These are phyloP conservation scores for Zangia roseola DNA, from an alignment of 768 basidiomycete species.

Conservation along the genomic window DNA sequence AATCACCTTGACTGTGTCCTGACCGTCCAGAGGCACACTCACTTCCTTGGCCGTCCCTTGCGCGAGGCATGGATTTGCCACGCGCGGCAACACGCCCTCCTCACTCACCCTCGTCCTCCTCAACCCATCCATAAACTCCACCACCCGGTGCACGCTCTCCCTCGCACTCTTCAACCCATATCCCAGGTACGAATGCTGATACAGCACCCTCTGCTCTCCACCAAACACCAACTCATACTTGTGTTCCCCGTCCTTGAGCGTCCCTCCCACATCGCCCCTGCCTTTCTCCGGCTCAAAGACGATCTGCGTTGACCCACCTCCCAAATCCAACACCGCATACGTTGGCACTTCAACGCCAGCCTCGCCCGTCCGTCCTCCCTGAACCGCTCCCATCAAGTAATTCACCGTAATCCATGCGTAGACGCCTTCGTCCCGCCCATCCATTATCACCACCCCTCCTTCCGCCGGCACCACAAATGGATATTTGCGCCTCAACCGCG, in stretches of 20 bases:
- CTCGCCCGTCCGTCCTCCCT: constrained; percentile 41
- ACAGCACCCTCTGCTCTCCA: constrained; percentile 68
- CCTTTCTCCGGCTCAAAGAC: constrained; percentile 85
- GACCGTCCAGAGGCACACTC: constrained; percentile 49
- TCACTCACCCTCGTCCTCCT: constrained; percentile 19
- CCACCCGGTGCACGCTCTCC: constrained; percentile 79
- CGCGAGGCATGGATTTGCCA: constrained; percentile 79
- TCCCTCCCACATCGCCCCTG: constrained; percentile 31
- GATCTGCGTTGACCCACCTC: constrained; percentile 96
- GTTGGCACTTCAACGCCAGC: constrained; percentile 42
- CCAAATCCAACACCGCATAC: constrained; percentile 93
- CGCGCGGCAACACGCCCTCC: constrained; percentile 3
- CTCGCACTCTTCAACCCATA: constrained; percentile 93
- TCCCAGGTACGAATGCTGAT: constrained; percentile 97
- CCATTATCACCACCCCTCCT: constrained; percentile 85
- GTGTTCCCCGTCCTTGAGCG: constrained; percentile 81
- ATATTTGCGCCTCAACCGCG: constrained; percentile 54
- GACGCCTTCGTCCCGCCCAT: constrained; percentile 95
- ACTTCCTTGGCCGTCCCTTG: constrained; percentile 61
- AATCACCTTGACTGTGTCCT: constrained; percentile 57
- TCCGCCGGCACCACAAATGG: constrained; percentile 64
- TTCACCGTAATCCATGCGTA: constrained; percentile 99
- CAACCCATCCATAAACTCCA: constrained; percentile 77
- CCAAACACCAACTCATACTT: constrained; percentile 83
- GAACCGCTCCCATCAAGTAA: constrained; percentile 79